Conservation (phyloP, 495 filamentous ascomycete species). For the Ascodesmis nigricans region DNA sequence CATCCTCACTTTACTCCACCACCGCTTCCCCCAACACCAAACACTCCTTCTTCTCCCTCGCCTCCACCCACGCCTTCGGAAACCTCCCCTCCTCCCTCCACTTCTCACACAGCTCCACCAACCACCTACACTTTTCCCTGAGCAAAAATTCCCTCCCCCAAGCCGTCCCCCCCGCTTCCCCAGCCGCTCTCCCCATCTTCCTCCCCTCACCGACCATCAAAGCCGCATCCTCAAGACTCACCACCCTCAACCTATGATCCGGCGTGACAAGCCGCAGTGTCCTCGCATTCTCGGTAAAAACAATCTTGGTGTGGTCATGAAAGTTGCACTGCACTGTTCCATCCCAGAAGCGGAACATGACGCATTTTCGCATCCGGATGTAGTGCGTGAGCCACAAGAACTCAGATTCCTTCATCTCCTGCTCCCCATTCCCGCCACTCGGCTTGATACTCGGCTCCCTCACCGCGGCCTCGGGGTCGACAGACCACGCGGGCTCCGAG, state of each 20-base stretch:
- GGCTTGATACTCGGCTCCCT: no score
- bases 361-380: constrained; percentile 14
- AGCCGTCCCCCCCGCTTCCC: no score
- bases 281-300: constrained; percentile 13
- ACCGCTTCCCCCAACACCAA: neutral
- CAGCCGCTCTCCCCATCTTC: no score
- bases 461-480: constrained; percentile 38
- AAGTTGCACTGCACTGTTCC: constrained; percentile 80
- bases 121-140: no score
- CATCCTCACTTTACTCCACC: no score
- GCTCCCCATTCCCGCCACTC: no score
- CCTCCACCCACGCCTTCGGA: neutral
- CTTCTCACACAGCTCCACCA: no score
- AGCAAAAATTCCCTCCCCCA: no score
- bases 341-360: constrained; percentile 38
- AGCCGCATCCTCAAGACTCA: constrained; percentile 20
- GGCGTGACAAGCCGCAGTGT: constrained; percentile 18
- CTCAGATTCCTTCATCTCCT: constrained; percentile 74
- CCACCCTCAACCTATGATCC: constrained; percentile 14
- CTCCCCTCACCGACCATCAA: no score
- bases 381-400: constrained; percentile 23
- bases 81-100: neutral
- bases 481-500: constrained; percentile 25
- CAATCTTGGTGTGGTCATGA: constrained; percentile 75
- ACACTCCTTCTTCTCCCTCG: neutral